These are phyloP conservation scores for Colletotrichum agaves DNA, from an alignment of 2,329 filamentous ascomycete genomes.

Conservation along the genomic window DNA sequence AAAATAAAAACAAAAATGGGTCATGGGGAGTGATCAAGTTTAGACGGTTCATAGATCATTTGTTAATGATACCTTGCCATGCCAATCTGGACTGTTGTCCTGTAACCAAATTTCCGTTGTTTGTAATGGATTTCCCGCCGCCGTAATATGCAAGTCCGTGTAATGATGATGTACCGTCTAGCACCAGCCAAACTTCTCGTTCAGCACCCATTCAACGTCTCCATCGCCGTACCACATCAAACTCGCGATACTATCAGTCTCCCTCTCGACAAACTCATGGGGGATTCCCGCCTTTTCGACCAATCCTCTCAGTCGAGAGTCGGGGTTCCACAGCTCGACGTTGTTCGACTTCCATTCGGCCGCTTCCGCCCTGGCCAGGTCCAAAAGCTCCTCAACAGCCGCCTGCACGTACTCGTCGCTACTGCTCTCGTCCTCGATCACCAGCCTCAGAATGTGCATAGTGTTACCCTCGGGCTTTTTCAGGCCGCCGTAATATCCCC, in stretches of 20 bases:
- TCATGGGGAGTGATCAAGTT: constrained; percentile 30
- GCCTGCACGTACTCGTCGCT: constrained; percentile 56
- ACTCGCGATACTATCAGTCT: constrained; percentile 75
- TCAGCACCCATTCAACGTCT: constrained; percentile 76
- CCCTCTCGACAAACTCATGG: constrained; percentile 63
- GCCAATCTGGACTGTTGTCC: constrained; percentile 19
- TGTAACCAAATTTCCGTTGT: constrained; percentile 6
- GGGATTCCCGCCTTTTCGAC: constrained; percentile 60
- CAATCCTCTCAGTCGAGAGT: constrained; percentile 59
- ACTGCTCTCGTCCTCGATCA: constrained; percentile 66
- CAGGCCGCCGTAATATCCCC: constrained; percentile 70
- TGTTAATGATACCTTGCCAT: constrained; percentile 40
- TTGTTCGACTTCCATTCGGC: constrained; percentile 74
- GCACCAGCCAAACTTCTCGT: constrained; percentile 85
- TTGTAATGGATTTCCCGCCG: neutral
- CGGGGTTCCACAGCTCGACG: constrained; percentile 88
- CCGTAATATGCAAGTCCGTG: constrained; percentile 8
- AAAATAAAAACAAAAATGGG: constrained; percentile 32
- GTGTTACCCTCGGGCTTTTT: constrained; percentile 69
- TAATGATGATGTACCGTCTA: constrained; percentile 48
- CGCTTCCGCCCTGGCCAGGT: constrained; percentile 76
- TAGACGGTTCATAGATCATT: constrained; percentile 39
- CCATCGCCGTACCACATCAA: constrained; percentile 76
- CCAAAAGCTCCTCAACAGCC: constrained; percentile 71
- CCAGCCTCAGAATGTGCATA: constrained; percentile 75